These are phyloP conservation scores for Aspergillus baeticus DNA, from an alignment of 495 filamentous ascomycete genomes.

Conservation along the genomic window DNA sequence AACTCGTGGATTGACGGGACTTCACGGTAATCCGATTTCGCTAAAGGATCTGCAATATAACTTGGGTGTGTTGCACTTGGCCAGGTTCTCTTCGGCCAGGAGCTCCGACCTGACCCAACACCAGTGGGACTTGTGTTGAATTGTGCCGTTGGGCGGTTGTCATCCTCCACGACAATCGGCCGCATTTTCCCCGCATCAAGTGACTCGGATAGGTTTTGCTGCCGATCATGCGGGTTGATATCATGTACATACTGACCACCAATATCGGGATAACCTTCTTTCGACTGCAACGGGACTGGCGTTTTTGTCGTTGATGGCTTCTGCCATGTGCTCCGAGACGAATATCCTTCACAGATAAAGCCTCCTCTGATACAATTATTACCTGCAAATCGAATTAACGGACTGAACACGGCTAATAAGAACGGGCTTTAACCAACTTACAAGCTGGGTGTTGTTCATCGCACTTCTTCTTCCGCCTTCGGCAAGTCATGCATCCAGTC, in stretches of 20 bases:
- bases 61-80: constrained; percentile 29
- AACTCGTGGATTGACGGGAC: constrained; percentile 45
- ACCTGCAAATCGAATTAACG: constrained; percentile 48
- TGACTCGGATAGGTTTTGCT: constrained; percentile 34
- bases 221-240: constrained; percentile 46
- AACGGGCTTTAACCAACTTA: constrained; percentile 37
- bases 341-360: constrained; percentile 94
- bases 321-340: constrained; percentile 70
- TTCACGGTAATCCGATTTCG: constrained; percentile 42
- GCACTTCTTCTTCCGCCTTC: constrained; percentile 96
- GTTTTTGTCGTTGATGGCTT: constrained; percentile 58
- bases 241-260: constrained; percentile 46
- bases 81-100: constrained; percentile 45
- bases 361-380: constrained; percentile 91
- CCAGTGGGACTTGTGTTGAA: constrained; percentile 42
- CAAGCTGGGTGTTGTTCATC: constrained; percentile 95
- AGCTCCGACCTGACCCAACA: constrained; percentile 28
- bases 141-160: constrained; percentile 35
- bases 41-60: constrained; percentile 38
- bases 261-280: constrained; percentile 66
- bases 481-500: constrained; percentile 94
- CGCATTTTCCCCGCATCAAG: constrained; percentile 40
- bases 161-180: constrained; percentile 45
- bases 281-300: constrained; percentile 81
- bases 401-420: constrained; percentile 14